Base-by-base conservation (phyloP, 2,329 filamentous ascomycete species). In the Alternaria angustiovoidea region DNA sequence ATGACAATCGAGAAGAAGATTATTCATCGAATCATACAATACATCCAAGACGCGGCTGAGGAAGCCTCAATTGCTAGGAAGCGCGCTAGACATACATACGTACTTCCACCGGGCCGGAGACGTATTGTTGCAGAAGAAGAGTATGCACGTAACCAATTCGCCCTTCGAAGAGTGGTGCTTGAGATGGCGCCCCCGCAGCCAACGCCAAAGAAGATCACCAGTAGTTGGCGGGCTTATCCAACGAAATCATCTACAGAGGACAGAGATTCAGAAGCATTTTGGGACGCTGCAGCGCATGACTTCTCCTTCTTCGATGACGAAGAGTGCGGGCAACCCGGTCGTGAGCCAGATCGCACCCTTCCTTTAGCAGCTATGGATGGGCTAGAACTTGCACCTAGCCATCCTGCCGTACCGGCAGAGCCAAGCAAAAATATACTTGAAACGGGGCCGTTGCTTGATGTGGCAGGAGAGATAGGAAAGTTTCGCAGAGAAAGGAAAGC, bases 231-330 rank as follows among this genome's bases (percentile, higher is more conserved):
- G 26, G 65, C 69, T n/a, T 80, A 79, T 44, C 76, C 77, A 8
- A 82, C 80, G 7, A 84, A 82, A 62, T 88, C 86, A 7, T 84
- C 84, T 30, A 88, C 86, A 0, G 85, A 87, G 47, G 87, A 89
- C 63, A 76, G 79, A 8, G 87, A 89, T 66, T 85, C 83, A 5
- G 87, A 88, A 69, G 81, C 82, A 4, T 80, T 89, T 11, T 88
- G 86, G 87, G 80, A 82, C 51, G 86, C 86, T 8, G 85, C 86
- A 4, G 79, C 82, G 57, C 80, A 84, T 52, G 87, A 89, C 68
- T 89, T 89, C 63, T 86, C 84, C 28, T 88, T 88, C 74, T 89
- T 89, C 59, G 82, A 80, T 1, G 85, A 86, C 39, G 84, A 84
- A 47, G 86, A 88, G 66, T 86, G 85, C 60, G 79, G 83, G 11